These are phyloP conservation scores for Mimosa bimucronata DNA, from an alignment of 306 rosid genomes.

Conservation along the genomic window DNA sequence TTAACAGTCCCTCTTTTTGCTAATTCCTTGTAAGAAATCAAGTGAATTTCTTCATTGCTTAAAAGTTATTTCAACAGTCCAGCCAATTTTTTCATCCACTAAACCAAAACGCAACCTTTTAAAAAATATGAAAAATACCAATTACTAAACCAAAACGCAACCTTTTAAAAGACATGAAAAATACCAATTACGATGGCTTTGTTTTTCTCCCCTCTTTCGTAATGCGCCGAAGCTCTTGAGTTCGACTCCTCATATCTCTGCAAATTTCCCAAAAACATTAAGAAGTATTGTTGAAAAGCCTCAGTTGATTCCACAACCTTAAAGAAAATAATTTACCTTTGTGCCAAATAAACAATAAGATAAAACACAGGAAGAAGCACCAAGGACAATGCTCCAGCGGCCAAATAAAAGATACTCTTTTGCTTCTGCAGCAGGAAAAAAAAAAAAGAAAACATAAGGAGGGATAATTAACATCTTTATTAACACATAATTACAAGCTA, in stretches of 20 bases:
- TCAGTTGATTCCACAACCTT: conserved; percentile 8
- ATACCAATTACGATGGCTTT: conserved; percentile 70
- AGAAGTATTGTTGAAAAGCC: conserved; percentile 24
- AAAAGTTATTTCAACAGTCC: conserved; percentile 8
- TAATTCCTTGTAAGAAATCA: background rate
- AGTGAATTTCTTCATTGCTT: background rate
- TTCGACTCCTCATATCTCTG: conserved; percentile 72
- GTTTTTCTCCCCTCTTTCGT: conserved; percentile 61
- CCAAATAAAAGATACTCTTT: conserved; percentile 69
- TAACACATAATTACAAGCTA: conserved; percentile 10
- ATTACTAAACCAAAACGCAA: conserved; percentile 37
- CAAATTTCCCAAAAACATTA: conserved; percentile 36
- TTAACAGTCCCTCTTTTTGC: no score
- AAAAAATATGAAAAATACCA: conserved; percentile 45
- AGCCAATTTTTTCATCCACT: conserved; percentile 16
- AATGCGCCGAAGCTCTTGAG: conserved; percentile 81
- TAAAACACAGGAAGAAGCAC: conserved; percentile 94
- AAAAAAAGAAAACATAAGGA: conserved; percentile 26
- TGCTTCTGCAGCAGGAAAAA: conserved; percentile 58
- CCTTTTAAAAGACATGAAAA: conserved; percentile 27
- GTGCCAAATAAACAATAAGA: conserved; percentile 76
- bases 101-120: conserved; percentile 12
- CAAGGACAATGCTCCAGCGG: conserved; percentile 73
- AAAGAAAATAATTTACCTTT: conserved; percentile 56
- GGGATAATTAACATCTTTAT: conserved; percentile 19